phyloP scores from a whole-genome alignment of 2,329 filamentous ascomycete species.

The Byssoonygena ceratinophila region DNA sequence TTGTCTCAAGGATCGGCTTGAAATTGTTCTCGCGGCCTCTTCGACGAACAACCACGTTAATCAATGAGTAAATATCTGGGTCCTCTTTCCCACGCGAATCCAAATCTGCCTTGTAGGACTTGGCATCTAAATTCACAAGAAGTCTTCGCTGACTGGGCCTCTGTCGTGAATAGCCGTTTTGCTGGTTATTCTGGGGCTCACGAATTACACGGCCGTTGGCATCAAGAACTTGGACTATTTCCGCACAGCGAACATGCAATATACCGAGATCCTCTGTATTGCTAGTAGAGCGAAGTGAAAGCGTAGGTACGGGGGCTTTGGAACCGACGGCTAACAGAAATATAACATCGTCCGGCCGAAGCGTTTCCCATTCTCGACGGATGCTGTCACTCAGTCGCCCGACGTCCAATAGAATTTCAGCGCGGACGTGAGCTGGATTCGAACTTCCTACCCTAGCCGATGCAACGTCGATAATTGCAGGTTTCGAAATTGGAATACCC shows the following conservation, averaged over 20 bases:
- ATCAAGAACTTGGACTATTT: slow-evolving; percentile 76
- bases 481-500: slow-evolving; percentile 77
- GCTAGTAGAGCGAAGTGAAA: slow-evolving; percentile 15
- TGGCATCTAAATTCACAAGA: slow-evolving; percentile 69
- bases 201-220: slow-evolving; percentile 67
- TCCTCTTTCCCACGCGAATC: slow-evolving; percentile 56
- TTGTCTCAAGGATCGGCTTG: slow-evolving; percentile 82
- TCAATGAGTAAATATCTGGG: slow-evolving; percentile 65
- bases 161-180: slow-evolving; percentile 48
- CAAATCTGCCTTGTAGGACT: slow-evolving; percentile 66
- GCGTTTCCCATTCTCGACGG: slow-evolving; percentile 77
- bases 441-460: slow-evolving; percentile 73
- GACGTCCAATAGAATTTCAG: slow-evolving; percentile 77
- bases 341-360: slow-evolving; percentile 78
- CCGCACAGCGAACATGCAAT: slow-evolving; percentile 63
- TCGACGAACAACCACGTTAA: slow-evolving; percentile 78
- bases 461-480: slow-evolving; percentile 74
- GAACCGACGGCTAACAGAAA: slow-evolving; percentile 72
- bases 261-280: slow-evolving; percentile 50
- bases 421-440: slow-evolving; percentile 71
- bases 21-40: slow-evolving; percentile 93
- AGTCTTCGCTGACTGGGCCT: slow-evolving; percentile 57
- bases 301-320: slow-evolving; percentile 31
- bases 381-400: slow-evolving; percentile 65
- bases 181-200: slow-evolving; percentile 44